Evolutionary conservation across 768 basidiomycete genomes (phyloP), one percentile per base, ranked within the genome.

Genomic region (Ramaria rubella): DNA sequence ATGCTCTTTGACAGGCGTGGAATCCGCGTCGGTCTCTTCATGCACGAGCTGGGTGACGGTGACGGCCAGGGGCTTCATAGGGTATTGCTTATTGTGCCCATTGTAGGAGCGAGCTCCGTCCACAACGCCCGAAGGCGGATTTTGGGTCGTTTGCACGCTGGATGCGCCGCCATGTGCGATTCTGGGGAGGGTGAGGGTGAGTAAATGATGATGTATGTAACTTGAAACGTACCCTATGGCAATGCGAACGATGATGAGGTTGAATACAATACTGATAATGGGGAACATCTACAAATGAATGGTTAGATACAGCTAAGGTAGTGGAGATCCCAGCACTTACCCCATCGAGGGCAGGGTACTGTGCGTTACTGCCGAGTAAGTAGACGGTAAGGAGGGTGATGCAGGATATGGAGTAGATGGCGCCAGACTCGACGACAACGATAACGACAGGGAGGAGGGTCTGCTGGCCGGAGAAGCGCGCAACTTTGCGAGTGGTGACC

Each of bases 221-320:
- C 2, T 24, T 6, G 8, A 26, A n/a, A n/a, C 52, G 21, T 43
- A 54, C 52, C 55, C 55, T 8, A 56, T 7, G 1, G 55, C 74
- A 43, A 74, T 67, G 26, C 72, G 72, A 44, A 74, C 69, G 50
- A 73, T 75, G 60, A 75, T 69, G 59, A 75, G 63, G 21, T 72
- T 72, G 61, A 75, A 75, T 0, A 73, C 73, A 33, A 70, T 65
- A 49, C 69, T 71, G 52, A 74, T 74, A 53, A 74, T 70, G 17
- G 71, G 74, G 7, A 66, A 68, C 44, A 70, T 62, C 73, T 73
- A 52, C 19, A 29, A 26, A 30, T 19, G n/a, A 49, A 5, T 29
- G 2, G 21, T 33, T 26, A 36, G 34, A 60, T 53, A 5, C 21
- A 30, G 54, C 19, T 4, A 4, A 36, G 53, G 12, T 24, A 27